Conservation (phyloP, 2,329 filamentous ascomycete genomes). For the Epichloe uncinata region DNA sequence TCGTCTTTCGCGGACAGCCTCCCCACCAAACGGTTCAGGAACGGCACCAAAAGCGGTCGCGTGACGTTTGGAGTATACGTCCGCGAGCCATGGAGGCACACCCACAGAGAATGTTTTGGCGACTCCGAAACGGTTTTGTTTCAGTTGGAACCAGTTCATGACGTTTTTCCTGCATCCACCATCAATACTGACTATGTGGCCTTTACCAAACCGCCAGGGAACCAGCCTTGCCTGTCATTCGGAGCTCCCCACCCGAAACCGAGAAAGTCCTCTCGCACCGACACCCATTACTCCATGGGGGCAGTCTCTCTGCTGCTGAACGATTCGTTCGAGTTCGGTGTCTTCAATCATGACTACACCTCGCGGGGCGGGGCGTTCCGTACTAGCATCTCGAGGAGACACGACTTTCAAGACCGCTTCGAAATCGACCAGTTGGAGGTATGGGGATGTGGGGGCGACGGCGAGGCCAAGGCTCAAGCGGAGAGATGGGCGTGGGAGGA, state of each 20-base stretch:
- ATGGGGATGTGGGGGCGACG: constrained; percentile 66
- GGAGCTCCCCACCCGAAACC: constrained; percentile 43
- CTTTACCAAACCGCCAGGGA: constrained; percentile 49
- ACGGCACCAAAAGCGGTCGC: constrained; percentile 33
- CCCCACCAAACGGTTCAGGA: constrained; percentile 46
- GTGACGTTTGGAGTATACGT: constrained; percentile 58
- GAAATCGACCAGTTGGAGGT: constrained; percentile 61
- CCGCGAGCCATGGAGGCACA: constrained; percentile 54
- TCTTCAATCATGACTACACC: constrained; percentile 56
- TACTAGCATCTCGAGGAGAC: constrained; percentile 38
- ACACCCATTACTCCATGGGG: constrained; percentile 40
- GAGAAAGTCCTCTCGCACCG: constrained; percentile 30
- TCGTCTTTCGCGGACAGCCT: constrained; percentile 46
- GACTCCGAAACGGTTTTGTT: constrained; percentile 51
- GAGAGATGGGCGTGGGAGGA: constrained; percentile 78
- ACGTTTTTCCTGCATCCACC: constrained; percentile 53
- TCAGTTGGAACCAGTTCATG: constrained; percentile 58
- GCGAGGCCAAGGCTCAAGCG: constrained; percentile 61
- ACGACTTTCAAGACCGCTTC: constrained; percentile 61
- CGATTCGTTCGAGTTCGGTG: constrained; percentile 60
- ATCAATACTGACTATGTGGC: constrained; percentile 55
- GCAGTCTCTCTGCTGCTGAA: constrained; percentile 56
- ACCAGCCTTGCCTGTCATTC: constrained; percentile 49
- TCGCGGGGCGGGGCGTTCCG: constrained; percentile 55
- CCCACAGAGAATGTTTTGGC: constrained; percentile 55